Base-by-base conservation (phyloP, 148 eudicot genomes). In the Silene latifolia region DNA sequence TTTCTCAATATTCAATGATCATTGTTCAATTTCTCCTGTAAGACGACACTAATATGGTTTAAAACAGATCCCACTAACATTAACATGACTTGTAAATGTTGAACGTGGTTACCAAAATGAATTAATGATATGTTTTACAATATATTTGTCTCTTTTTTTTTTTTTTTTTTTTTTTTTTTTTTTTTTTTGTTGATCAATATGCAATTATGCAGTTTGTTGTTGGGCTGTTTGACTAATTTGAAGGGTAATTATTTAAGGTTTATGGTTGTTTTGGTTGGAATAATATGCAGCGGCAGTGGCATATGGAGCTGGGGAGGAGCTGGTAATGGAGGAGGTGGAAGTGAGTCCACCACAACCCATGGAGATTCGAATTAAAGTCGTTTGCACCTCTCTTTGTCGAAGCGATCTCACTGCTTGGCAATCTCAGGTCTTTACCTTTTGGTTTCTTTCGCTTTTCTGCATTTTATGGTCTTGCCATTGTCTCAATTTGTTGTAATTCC, bases 361-460 rank as follows among this genome's bases (percentile, higher is more conserved):
- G 89, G 98, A 94, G 83, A 94, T 94, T 23, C 84, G 97, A 32
- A 68, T 94, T 47, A 91, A 94, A 80, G 96, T 94, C 14, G 86
- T 94, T 68, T 88, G 85, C 76, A 94, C 98, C 73, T 89, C 98
- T 62, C 90, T 94, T 23, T 94, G 98, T 80, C 93, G 98, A 63
- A 90, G 93, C 25, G 98, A 94, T 63, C 24, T 91, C 80, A 79
- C 87, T 24, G 96, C 97, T 69, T 94, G 98, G 98, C 90, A 86
- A 68, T 88, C 97, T 74, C 84, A 84, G 93, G 97, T 65, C 47
- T 65, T 44, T 85, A 5, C 24, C 27, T 29, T 35, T 39, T 7
- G 44, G 8, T 39, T 8, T 63, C 15, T 13, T 13, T 62, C 54
- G 12, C 44, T 7, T 27, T 24, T 8, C 44, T 35, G 48, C n/a